phyloP scores from a whole-genome alignment of 164 flowering plant species.

The Kalanchoe fedtschenkoi region DNA sequence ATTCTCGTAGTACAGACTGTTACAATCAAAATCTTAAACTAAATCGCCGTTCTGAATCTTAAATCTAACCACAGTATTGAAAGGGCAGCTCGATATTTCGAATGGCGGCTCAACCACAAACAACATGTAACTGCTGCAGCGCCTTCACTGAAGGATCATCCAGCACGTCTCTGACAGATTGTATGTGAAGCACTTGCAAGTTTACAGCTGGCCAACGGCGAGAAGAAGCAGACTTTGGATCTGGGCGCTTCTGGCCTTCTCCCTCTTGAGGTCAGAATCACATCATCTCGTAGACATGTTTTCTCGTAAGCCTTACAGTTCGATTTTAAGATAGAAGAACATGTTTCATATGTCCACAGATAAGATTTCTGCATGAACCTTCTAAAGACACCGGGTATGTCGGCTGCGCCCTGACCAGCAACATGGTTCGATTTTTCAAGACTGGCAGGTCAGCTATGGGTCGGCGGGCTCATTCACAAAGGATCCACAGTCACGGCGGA shows the following conservation, averaged over 20 bases:
- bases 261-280: constrained; percentile 67
- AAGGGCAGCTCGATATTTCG: no score
- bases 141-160: constrained; percentile 85
- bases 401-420: constrained; percentile 91
- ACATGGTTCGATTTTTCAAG: constrained; percentile 91
- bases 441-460: constrained; percentile 76
- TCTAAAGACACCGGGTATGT: constrained; percentile 80
- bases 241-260: constrained; percentile 77
- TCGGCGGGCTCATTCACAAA: constrained; percentile 65
- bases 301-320: neutral
- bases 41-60: no score
- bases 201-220: constrained; percentile 97
- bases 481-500: constrained; percentile 59
- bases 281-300: neutral
- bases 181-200: constrained; percentile 80
- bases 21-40: no score
- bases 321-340: no score
- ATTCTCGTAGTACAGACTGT: no score
- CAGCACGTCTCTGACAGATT: constrained; percentile 85
- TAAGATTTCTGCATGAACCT: constrained; percentile 88
- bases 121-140: no score
- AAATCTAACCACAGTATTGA: no score
- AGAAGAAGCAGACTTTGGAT: constrained; percentile 82
- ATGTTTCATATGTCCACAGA: constrained; percentile 51
- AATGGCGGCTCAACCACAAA: no score